A percentile compares a stretch with the other conserved stretches of the same genome.
These are phyloP conservation scores for Furcasterigmium sp. DNA, from an alignment of 2,329 filamentous ascomycete genomes.

Conservation along the genomic window DNA sequence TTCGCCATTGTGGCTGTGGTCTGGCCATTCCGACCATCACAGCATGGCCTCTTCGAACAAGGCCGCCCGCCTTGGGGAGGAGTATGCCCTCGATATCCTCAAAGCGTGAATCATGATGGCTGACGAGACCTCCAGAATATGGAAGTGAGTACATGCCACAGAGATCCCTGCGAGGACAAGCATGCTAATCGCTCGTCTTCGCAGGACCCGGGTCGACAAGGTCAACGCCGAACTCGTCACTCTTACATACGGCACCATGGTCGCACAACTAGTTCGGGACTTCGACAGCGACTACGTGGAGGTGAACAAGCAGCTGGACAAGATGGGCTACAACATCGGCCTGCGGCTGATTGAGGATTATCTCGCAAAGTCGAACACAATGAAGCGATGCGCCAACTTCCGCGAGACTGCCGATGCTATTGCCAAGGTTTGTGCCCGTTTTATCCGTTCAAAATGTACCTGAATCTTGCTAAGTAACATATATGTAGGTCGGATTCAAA, in stretches of 20 bases:
- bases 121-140: slow-evolving; percentile 58
- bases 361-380: slow-evolving; percentile 87
- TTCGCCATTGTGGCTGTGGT: too few species aligned
- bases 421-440: slow-evolving; percentile 59
- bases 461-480: too few species aligned
- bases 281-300: slow-evolving; percentile 91
- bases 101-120: slow-evolving; percentile 1
- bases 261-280: slow-evolving; percentile 93
- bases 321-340: slow-evolving; percentile 99
- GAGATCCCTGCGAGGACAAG: background rate
- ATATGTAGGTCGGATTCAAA: slow-evolving; percentile 83
- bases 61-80: slow-evolving; percentile 56
- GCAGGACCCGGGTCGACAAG: slow-evolving; percentile 89
- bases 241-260: slow-evolving; percentile 95
- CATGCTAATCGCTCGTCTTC: background rate
- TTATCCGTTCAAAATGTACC: slow-evolving; percentile 6
- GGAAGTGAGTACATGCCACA: slow-evolving; percentile 67
- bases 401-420: slow-evolving; percentile 96
- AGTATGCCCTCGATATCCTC: slow-evolving; percentile 36
- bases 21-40: background rate
- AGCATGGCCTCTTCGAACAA: slow-evolving; percentile 54
- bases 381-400: slow-evolving; percentile 86
- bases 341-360: slow-evolving; percentile 96
- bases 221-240: slow-evolving; percentile 97
- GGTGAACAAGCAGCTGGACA: slow-evolving; percentile 96